Evolutionary conservation across 257 asterid species (phyloP).

Genomic region (Salvia hispanica): DNA sequence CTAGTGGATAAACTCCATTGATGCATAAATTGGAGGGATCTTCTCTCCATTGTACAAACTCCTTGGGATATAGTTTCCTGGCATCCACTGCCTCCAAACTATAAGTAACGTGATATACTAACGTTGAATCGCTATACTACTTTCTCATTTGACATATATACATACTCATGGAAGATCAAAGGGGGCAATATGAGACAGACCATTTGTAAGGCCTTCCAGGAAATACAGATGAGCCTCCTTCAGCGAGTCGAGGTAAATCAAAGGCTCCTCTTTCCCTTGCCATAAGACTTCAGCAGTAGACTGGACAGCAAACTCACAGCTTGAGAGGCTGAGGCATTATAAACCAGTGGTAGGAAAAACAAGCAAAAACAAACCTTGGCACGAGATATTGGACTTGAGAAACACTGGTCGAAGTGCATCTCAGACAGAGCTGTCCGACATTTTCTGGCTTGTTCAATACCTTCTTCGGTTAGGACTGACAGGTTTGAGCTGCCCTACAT

Average conservation of each 20-base stretch:
- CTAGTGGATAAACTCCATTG: slow-evolving; percentile 58
- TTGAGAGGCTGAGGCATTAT: slow-evolving; percentile 22
- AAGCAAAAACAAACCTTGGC: slow-evolving; percentile 55
- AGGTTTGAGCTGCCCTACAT: slow-evolving; percentile 78
- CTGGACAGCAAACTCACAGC: slow-evolving; percentile 46
- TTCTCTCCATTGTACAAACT: slow-evolving; percentile 75
- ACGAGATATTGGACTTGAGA: slow-evolving; percentile 81
- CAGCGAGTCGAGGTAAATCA: slow-evolving; percentile 70
- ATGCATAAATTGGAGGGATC: slow-evolving; percentile 68
- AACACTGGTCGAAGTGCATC: slow-evolving; percentile 63
- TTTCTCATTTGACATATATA: too few species aligned
- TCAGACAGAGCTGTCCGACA: slow-evolving; percentile 60
- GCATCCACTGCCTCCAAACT: slow-evolving; percentile 93
- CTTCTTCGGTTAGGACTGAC: slow-evolving; percentile 66
- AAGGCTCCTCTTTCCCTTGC: slow-evolving; percentile 70
- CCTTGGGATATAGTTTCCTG: slow-evolving; percentile 61
- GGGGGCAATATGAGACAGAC: slow-evolving; percentile 42
- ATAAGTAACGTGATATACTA: slow-evolving; percentile 39
- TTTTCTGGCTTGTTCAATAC: slow-evolving; percentile 65
- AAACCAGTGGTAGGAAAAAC: background rate
- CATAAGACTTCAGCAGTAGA: slow-evolving; percentile 75
- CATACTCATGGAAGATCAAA: background rate
- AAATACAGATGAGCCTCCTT: slow-evolving; percentile 73
- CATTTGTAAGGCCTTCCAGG: slow-evolving; percentile 86
- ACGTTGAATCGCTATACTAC: too few species aligned